Evolutionary conservation across 1,284 basidiomycete species (phyloP).

Genomic region (Sporisorium reilianum): DNA sequence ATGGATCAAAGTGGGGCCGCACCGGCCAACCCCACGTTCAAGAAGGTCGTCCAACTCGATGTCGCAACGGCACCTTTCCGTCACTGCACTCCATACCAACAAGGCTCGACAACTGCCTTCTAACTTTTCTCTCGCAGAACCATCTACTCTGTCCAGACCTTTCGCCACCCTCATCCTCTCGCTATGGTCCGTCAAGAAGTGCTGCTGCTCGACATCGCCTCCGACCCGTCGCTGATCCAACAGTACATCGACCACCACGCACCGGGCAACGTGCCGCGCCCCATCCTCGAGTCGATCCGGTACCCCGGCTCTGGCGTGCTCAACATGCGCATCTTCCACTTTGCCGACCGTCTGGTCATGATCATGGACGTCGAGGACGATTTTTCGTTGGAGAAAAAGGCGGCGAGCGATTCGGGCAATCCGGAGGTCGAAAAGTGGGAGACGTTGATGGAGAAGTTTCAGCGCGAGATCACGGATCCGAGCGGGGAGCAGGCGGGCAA

Average conservation of each 20-base stretch:
- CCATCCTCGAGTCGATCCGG: slow-evolving; percentile 40
- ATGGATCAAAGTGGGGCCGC: background rate
- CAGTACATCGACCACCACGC: slow-evolving; percentile 46
- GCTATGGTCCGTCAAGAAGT: slow-evolving; percentile 42
- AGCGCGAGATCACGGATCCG: slow-evolving; percentile 34
- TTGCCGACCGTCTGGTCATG: slow-evolving; percentile 39
- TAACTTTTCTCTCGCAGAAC: no score
- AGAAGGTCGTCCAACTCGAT: background rate
- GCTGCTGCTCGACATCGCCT: slow-evolving; percentile 26
- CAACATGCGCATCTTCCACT: slow-evolving; percentile 48
- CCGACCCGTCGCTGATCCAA: slow-evolving; percentile 21
- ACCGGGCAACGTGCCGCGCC: slow-evolving; percentile 29
- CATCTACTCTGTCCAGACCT: background rate
- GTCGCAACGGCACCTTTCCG: background rate
- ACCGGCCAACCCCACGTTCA: slow-evolving; percentile 5
- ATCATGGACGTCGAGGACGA: slow-evolving; percentile 45
- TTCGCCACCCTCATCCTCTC: background rate
- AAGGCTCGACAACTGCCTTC: no score
- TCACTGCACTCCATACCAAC: background rate
- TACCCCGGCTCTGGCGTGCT: slow-evolving; percentile 31
- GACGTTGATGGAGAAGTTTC: slow-evolving; percentile 33
- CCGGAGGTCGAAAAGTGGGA: slow-evolving; percentile 30
- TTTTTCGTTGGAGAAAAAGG: slow-evolving; percentile 30
- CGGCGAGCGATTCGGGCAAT: slow-evolving; percentile 26
- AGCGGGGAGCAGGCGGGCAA: slow-evolving; percentile 20